A percentile compares a stretch with the other conserved stretches of the same genome.
phyloP scores from a whole-genome alignment of 2,329 filamentous ascomycete species.

The Sporothrix curviconia region DNA sequence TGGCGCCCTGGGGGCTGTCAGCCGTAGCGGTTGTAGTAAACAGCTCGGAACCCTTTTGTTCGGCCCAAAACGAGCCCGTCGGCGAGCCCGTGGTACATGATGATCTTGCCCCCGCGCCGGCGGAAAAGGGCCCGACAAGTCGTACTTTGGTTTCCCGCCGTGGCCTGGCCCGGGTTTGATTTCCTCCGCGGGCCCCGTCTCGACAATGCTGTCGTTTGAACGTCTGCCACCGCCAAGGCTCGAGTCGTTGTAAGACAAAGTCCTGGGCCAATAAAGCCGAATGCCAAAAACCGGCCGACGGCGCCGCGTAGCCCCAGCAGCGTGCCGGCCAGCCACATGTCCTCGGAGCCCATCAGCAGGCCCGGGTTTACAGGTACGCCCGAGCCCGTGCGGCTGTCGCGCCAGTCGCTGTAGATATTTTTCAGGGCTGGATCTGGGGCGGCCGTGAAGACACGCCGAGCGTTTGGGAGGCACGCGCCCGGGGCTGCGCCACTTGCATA shows the following conservation, averaged over 20 bases:
- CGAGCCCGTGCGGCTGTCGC: constrained; percentile 26
- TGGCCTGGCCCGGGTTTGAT: constrained; percentile 33
- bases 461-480: constrained; percentile 21
- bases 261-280: constrained; percentile 32
- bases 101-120: constrained; percentile 35
- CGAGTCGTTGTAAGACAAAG: constrained; percentile 35
- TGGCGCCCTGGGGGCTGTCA: constrained; percentile 22
- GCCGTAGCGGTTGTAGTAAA: constrained; percentile 34
- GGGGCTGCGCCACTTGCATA: constrained; percentile 32
- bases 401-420: constrained; percentile 26
- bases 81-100: constrained; percentile 41
- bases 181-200: constrained; percentile 26
- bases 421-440: constrained; percentile 29
- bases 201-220: constrained; percentile 29
- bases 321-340: constrained; percentile 24
- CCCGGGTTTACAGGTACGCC: constrained; percentile 35
- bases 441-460: constrained; percentile 33
- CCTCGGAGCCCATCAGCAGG: constrained; percentile 43
- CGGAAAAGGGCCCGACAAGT: constrained; percentile 34
- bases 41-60: constrained; percentile 28
- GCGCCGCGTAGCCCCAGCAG: constrained; percentile 27
- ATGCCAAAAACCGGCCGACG: constrained; percentile 30
- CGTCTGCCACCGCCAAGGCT: constrained; percentile 29
- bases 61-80: constrained; percentile 38
- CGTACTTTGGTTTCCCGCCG: constrained; percentile 34